Base-by-base conservation (phyloP, 164 flowering plant genomes). In the Hamamelis virginiana region DNA sequence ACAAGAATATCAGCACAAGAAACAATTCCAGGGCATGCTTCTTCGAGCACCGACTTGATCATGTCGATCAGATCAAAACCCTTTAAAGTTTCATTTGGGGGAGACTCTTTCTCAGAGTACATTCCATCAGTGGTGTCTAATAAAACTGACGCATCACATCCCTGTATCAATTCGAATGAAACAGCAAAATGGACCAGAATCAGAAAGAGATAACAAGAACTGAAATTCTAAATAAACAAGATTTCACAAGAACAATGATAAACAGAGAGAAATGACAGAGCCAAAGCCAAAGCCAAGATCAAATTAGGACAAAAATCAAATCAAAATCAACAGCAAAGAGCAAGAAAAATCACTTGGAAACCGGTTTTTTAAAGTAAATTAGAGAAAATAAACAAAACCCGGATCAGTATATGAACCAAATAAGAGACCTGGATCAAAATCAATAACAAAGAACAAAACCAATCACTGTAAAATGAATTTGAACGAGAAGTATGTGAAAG, bases 1-100 rank as follows among this genome's bases (percentile, higher is more conserved):
- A 76, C 92, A 59, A 88, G 72, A 72, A 84, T 79, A 71, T 88
- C 90, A 28, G 92, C 77, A 66, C 89, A 85, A 56, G 91, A 87
- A 64, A 87, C 92, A 9, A 79, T 63, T 66, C 80, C 85, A 16
- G 92, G 92, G 64, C 92, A 88, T 1, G 22, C 76, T 53, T 71
- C 68, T 72, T 86, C 90, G 11, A 88, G 48, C 68, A 72, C 67
- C 1, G 84, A 69, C 62, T 88, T 88, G 72, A 88, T 77, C 12
- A 27, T 58, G 46, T 83, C 84, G 9, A 88, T 83, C 0, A 75
- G 0, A 27, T 85, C 84, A 64, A 79, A 86, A 8, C 89, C 89
- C 71, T 72, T 82, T 55, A 85, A 57, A 9, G 81, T 59, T 25
- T 69, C 43, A 76, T 82, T 87, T 0, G 89, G 87, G 14, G 71